Evolutionary conservation across 78 protist genomes (phyloP), one percentile per base, ranked within the genome.

Genomic region (Chrysochromulina parva): DNA sequence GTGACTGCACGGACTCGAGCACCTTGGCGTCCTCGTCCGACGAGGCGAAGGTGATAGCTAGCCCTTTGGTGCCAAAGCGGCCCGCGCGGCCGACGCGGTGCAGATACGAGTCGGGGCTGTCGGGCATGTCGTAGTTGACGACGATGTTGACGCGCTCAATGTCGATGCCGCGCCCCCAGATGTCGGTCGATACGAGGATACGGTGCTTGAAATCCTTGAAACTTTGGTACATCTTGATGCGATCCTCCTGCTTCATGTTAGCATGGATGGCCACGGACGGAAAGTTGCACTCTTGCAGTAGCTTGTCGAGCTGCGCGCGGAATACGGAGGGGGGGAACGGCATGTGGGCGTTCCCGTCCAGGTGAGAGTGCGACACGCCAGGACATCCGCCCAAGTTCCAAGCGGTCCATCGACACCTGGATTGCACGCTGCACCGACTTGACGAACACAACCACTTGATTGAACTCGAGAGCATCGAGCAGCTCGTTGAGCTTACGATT

Each of bases 41-140:
- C 4, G 99, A 71, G 55, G 97, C 90, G 78, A 99, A 98, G 28
- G 99, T 97, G 90, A 99, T 96, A 60, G 99, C 99, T 4, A 99
- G 95, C 60, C 99, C 99, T 90, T 97, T 98, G 91, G 99, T 99
- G 74, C 99, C 99, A 59, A 99, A 99, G 26, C 99, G 96, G 28
- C 99, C 99, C 20, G 99, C 98, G 67, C 99, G 96, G 50, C 99
- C 99, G 10, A 99, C 99, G 81, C 99, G 90, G 94, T 99, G 99
- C 53, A 98, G 95, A 92, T 99, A 99, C 13, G 97, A 78, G 92
- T 99, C 99, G 28, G 97, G 48, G 82, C 81, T 28, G 38, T 69
- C 87, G 57, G 99, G 98, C 99, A 99, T 97, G 96, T 99, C 99
- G 88, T 96, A 99, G 95, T 99, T 99, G 96, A 99, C 92, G 67